Percentiles rank a stretch among this genome's conserved stretches.
These are phyloP conservation scores for Tricholomella constricta DNA, from an alignment of 768 basidiomycete genomes.

Conservation along the genomic window DNA sequence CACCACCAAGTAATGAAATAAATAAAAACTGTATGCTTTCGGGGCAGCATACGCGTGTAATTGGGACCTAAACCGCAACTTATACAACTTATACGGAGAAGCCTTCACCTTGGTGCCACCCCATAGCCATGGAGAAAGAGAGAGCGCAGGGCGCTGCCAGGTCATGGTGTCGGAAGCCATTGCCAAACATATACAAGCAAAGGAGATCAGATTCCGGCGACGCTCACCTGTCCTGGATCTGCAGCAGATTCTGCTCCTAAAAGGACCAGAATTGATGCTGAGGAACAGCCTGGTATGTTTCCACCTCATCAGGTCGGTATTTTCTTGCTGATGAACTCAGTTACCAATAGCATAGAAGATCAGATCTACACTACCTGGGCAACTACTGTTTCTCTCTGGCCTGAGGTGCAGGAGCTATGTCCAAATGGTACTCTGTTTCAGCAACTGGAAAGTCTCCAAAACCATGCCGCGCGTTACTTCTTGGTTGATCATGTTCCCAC, in stretches of 20 bases:
- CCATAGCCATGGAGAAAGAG: too few relatives aligned
- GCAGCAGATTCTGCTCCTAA: not conserved
- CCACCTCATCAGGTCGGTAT: not conserved
- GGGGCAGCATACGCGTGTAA: too few relatives aligned
- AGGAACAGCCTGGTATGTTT: not conserved
- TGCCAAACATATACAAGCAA: too few relatives aligned
- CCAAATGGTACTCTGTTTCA: not conserved
- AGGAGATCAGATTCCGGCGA: too few relatives aligned
- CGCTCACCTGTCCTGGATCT: not conserved
- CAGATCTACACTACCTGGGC: not conserved
- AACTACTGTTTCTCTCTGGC: not conserved
- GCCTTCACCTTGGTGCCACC: too few relatives aligned
- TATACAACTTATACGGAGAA: too few relatives aligned
- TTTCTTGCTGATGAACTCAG: not conserved
- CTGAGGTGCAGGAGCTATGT: not conserved
- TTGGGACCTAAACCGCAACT: too few relatives aligned
- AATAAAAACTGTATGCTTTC: too few relatives aligned
- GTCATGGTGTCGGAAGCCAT: too few relatives aligned
- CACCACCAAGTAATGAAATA: too few relatives aligned
- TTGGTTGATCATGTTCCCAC: not conserved
- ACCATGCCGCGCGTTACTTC: not conserved
- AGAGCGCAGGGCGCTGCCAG: too few relatives aligned
- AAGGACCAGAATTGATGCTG: not conserved
- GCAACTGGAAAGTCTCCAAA: not conserved
- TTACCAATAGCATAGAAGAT: not conserved